A percentile compares a stretch with the other conserved stretches of the same genome.
Conservation (phyloP, 768 basidiomycete genomes). For the Wakefieldia striispora region DNA sequence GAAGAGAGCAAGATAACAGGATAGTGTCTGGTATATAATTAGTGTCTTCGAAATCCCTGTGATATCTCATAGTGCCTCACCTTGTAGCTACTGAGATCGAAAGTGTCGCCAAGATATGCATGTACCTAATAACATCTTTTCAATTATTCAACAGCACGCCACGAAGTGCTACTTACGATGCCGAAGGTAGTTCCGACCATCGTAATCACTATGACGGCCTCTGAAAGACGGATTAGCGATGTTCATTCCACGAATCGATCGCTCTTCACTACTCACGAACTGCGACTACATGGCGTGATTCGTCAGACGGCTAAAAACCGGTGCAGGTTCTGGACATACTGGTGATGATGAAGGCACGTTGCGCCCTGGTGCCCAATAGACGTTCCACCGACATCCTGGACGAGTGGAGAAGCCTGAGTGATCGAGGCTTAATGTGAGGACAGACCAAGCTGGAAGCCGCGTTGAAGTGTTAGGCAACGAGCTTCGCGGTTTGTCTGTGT, state of each 20-base stretch:
- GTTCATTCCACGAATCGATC: not conserved
- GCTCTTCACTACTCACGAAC: conserved; percentile 59
- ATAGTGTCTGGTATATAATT: conserved; percentile 54
- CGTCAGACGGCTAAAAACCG: conserved; percentile 4
- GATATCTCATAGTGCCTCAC: conserved; percentile 28
- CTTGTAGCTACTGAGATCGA: conserved; percentile 46
- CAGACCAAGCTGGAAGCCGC: not conserved
- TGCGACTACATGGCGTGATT: conserved; percentile 39
- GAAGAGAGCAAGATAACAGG: conserved; percentile 84
- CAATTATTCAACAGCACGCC: not conserved
- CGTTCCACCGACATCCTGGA: conserved; percentile 65
- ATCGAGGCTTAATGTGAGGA: conserved; percentile 12
- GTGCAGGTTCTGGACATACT: conserved; percentile 43
- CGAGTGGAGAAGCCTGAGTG: conserved; percentile 12
- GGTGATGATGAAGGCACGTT: conserved; percentile 67
- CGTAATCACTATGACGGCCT: conserved; percentile 70
- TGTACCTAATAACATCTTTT: conserved; percentile 45
- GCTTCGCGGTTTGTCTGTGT: too few relatives aligned
- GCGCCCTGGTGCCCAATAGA: conserved; percentile 69
- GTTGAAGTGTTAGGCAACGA: too few relatives aligned
- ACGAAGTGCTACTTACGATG: conserved; percentile 41
- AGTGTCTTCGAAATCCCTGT: conserved; percentile 2
- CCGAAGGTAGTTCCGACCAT: conserved; percentile 75
- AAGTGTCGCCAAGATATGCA: conserved; percentile 22
- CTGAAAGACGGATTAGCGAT: conserved; percentile 35